phyloP scores from a whole-genome alignment of 2,329 filamentous ascomycete genomes.

The Dothidotthia symphoricarpi region DNA sequence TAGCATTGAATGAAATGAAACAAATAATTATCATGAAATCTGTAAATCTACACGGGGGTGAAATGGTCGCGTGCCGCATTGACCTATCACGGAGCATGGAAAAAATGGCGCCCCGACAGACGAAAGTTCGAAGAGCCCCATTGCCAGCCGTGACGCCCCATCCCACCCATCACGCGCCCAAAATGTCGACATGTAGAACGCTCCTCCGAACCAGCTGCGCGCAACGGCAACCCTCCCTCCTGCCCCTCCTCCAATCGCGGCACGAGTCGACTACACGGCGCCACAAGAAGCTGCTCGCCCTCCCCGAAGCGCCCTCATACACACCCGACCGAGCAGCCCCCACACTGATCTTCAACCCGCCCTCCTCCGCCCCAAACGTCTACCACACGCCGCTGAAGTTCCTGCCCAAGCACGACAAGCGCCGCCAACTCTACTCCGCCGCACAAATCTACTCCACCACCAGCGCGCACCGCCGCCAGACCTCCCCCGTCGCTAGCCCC shows the following conservation, averaged over 20 bases:
- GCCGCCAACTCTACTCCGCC: constrained; percentile 49
- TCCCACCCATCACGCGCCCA: constrained; percentile 10
- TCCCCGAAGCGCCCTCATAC: constrained; percentile 49
- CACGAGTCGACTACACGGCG: constrained; percentile 48
- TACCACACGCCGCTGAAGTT: constrained; percentile 66
- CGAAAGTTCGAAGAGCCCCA: constrained; percentile 20
- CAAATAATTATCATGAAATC: no score
- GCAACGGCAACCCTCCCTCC: constrained; percentile 19
- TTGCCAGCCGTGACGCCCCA: not conserved
- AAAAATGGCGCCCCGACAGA: constrained; percentile 18
- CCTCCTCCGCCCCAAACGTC: constrained; percentile 61
- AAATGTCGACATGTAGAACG: constrained; percentile 38
- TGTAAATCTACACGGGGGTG: no score
- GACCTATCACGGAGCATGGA: constrained; percentile 17
- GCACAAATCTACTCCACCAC: constrained; percentile 24
- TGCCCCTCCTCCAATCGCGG: constrained; percentile 36
- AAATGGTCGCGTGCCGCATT: no score
- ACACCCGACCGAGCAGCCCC: constrained; percentile 28
- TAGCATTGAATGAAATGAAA: no score
- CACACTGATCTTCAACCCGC: constrained; percentile 60
- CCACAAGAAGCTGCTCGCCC: constrained; percentile 48
- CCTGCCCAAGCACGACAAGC: constrained; percentile 58
- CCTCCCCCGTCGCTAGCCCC: constrained; percentile 26
- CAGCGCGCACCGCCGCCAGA: constrained; percentile 19
- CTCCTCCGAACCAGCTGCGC: constrained; percentile 24